Base-by-base conservation (phyloP, 371 early-diverging fungal species). In the Sporodiniella umbellata region DNA sequence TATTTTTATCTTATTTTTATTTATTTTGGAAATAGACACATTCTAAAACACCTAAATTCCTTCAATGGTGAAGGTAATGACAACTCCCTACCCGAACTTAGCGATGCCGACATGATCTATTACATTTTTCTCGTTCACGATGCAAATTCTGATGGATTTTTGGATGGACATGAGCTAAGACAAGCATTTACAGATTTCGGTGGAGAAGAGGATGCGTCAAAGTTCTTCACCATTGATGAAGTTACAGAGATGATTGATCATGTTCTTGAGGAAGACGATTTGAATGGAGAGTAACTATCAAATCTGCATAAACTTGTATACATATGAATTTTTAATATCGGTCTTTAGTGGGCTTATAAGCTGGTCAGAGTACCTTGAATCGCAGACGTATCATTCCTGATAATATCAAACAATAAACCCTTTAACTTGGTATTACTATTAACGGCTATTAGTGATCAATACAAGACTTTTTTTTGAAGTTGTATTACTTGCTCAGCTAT, bases 131-230 rank as follows among this genome's bases (percentile, higher is more conserved):
- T 79, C 1, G 53, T 83, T 45, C 83, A 84, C 50, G 88, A 88
- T 55, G 51, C 50, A 18, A 84, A 88, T 64, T 67, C 75, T 48
- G 85, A 88, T 49, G 81, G 83, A 12, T 62, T 52, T 43, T 64
- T 85, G 47, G 88, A 88, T 64, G 88, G 89, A 4, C 83, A 86
- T 56, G 89, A 88, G 62, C 75, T 88, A 33, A 70, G 82, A 37
- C 59, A 54, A 6, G 81, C 85, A 0, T 83, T 84, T 40, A 72
- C 68, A 12, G 70, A 59, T 45, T 53, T 61, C 42, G 70, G 75
- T 39, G n/a, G n/a, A n/a, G 51, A 50, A 4, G 62, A 65, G 2
- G 66, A 66, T 17, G 51, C 23, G 6, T 54, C 59, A 12, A 31
- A 54, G 12, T 48, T 50, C 12, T 39, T 68, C 2, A 46, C 62